phyloP scores from a whole-genome alignment of 495 filamentous ascomycete genomes.

The Alectoria sarmentosa region DNA sequence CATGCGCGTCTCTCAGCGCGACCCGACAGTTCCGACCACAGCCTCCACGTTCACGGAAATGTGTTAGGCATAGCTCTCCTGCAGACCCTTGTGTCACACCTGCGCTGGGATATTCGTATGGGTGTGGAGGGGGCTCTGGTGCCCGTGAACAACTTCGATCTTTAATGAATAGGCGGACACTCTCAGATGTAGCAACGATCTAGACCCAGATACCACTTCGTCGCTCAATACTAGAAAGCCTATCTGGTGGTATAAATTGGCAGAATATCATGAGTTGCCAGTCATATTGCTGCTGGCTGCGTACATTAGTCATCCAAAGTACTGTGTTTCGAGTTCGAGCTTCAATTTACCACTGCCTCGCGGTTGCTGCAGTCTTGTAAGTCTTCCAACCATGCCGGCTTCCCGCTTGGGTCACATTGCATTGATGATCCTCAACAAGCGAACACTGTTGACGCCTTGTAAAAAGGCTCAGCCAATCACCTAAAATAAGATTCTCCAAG shows the following conservation, averaged over 20 bases:
- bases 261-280: too few species aligned
- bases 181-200: too few species aligned
- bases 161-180: neutral
- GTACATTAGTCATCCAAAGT: too few species aligned
- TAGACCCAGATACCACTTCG: too few species aligned
- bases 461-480: neutral
- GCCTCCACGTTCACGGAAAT: neutral
- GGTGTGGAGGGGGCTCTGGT: neutral
- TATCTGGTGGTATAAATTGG: too few species aligned
- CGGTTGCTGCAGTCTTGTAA: slow-evolving; percentile 23
- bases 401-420: neutral
- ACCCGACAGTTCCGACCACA: too few species aligned
- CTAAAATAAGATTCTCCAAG: too few species aligned
- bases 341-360: slow-evolving; percentile 11
- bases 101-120: neutral
- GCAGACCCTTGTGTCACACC: too few species aligned
- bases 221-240: too few species aligned
- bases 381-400: slow-evolving; percentile 13
- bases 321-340: too few species aligned
- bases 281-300: too few species aligned
- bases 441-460: neutral
- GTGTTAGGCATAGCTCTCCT: neutral
- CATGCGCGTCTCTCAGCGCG: neutral
- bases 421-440: neutral
- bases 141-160: neutral